Conservation (phyloP, 2,329 filamentous ascomycete species). For the Tolypocladium amazonense region DNA sequence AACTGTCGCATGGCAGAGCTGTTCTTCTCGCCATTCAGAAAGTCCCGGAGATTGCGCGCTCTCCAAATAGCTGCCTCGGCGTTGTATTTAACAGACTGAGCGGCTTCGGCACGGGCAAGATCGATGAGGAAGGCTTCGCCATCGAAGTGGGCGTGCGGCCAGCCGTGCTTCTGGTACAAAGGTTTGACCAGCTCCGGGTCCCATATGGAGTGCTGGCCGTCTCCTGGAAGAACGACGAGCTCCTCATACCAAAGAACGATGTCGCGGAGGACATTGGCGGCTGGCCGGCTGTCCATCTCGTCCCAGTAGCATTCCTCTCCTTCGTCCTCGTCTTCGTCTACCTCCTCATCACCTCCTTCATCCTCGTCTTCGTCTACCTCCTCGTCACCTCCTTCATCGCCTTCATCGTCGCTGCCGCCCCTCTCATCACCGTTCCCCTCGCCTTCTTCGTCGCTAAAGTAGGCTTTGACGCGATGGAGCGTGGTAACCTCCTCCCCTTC, state of each 20-base stretch:
- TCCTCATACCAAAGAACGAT: background rate
- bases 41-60: background rate
- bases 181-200: conserved; percentile 1
- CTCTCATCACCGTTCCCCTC: background rate
- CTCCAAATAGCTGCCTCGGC: background rate
- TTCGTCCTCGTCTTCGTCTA: background rate
- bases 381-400: background rate
- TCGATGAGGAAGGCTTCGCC: conserved; percentile 9
- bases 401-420: background rate
- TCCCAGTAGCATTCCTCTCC: background rate
- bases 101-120: background rate
- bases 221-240: background rate
- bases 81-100: background rate
- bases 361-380: background rate
- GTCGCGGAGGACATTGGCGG: background rate
- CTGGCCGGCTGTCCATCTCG: background rate
- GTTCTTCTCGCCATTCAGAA: background rate
- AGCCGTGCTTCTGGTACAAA: conserved; percentile 10
- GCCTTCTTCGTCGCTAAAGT: background rate
- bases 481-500: too few species aligned
- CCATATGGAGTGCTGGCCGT: conserved; percentile 1
- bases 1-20: background rate
- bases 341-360: background rate
- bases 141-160: conserved; percentile 9
- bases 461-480: too few species aligned